Base-by-base conservation (phyloP, 768 basidiomycete species). In the Podaxis carcinomalis region DNA sequence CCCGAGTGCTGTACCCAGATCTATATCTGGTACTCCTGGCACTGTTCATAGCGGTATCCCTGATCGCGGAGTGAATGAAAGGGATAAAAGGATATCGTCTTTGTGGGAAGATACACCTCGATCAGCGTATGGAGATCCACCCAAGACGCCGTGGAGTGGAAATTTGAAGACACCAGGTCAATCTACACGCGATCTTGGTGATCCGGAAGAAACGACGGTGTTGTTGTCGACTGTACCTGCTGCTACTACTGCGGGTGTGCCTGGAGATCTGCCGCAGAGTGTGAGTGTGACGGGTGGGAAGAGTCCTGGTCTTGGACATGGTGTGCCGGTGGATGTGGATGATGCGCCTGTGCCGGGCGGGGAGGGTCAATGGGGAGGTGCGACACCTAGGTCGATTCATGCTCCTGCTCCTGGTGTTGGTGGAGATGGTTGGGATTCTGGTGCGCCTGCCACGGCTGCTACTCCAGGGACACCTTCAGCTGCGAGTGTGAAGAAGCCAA, bases 31-130 rank as follows among this genome's bases (percentile, higher is more conserved):
- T 5, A 27, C 28, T 27, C 47, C 57, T 5, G 46, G 56, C 19
- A 27, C 42, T 19, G 19, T 36, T 35, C 35, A 36, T n/a, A 39
- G 52, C 21, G 19, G 42, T 44, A 44, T 44, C 16, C 42, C 21
- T 11, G 32, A 23, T 32, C 44, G 57, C 10, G 46, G 27, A 46
- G 9, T 42, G 27, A 39, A 35, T 37, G 42, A 44, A 13, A 49
- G 5, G 11, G 37, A 52, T 2, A 51, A 44, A 14, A 51, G 57
- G 27, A 59, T 59, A 50, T 51, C 57, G 2, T 40, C 37, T 2
- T 39, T 59, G 4, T 59, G 57, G 57, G 57, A 59, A 32, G 57
- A 59, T 9, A 27, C 57, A 1, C 57, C 57, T n/a, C 49, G 50
- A 11, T 59, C 57, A 0, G n/a, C 50, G 3, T 59, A 59, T 35